Evolutionary conservation across 345 rosid genomes (phyloP).

Genomic region (Lepidium africanum): DNA sequence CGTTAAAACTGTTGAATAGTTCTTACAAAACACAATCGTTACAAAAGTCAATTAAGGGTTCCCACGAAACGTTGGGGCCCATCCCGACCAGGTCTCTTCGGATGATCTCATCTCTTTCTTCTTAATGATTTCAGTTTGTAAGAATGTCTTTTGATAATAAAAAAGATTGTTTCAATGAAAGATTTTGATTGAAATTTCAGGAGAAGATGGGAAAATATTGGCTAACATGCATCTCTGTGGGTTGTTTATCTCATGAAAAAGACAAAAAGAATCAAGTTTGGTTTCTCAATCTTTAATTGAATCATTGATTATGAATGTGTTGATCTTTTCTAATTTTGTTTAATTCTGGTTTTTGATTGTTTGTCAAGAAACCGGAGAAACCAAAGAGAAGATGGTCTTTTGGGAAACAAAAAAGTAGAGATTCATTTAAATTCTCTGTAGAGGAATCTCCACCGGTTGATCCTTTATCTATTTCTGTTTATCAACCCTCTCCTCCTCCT

Average conservation of each 20-base stretch:
- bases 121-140: neutral
- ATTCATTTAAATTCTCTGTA: slow-evolving; percentile 4
- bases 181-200: slow-evolving; percentile 15
- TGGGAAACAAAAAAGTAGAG: slow-evolving; percentile 22
- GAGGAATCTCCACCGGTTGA: slow-evolving; percentile 5
- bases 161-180: neutral
- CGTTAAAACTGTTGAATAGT: slow-evolving; percentile 22
- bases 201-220: slow-evolving; percentile 22
- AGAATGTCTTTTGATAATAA: neutral
- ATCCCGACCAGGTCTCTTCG: slow-evolving; percentile 14
- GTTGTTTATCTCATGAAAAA: slow-evolving; percentile 16
- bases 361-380: slow-evolving; percentile 23
- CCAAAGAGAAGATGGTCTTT: slow-evolving; percentile 18
- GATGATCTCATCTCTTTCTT: neutral
- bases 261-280: slow-evolving; percentile 23
- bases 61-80: slow-evolving; percentile 30
- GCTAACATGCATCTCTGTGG: slow-evolving; percentile 15
- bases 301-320: neutral
- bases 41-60: slow-evolving; percentile 25
- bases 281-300: neutral
- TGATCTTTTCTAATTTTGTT: neutral
- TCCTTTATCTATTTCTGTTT: neutral
- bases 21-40: slow-evolving; percentile 21
- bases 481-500: slow-evolving; percentile 18
- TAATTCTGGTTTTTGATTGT: neutral